These are phyloP conservation scores for Sporothrix phasma DNA, from an alignment of 2,329 filamentous ascomycete genomes.

Conservation along the genomic window DNA sequence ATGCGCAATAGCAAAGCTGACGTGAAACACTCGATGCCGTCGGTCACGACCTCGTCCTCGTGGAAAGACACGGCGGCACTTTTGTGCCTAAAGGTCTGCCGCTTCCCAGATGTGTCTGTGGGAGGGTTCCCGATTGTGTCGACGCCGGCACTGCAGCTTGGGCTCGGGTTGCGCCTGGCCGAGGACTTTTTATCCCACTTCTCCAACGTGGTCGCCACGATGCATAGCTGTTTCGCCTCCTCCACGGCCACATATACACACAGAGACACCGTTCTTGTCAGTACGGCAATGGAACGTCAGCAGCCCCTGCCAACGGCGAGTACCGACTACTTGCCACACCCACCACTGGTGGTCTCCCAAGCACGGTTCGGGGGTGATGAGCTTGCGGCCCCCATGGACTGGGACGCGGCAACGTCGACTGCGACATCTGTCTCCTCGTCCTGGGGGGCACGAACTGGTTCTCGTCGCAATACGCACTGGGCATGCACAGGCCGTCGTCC, in stretches of 20 bases:
- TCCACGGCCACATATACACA: not conserved
- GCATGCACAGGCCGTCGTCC: not conserved
- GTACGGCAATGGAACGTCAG: not conserved
- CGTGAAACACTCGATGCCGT: not conserved
- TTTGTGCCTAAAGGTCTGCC: conserved; percentile 28
- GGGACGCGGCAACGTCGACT: not conserved
- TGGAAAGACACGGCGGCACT: conserved; percentile 20
- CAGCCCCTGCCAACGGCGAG: not conserved
- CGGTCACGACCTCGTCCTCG: not conserved
- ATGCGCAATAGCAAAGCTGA: not conserved
- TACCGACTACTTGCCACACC: not conserved
- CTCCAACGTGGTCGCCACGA: not conserved
- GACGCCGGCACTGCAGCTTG: conserved; percentile 33
- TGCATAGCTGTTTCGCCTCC: conserved; percentile 1
- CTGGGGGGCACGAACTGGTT: not conserved
- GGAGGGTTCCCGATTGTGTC: conserved; percentile 33
- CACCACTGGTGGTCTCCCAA: conserved; percentile 7
- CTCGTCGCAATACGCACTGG: not conserved
- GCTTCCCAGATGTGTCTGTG: conserved; percentile 32
- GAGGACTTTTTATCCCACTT: conserved; percentile 32
- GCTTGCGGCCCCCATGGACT: not conserved
- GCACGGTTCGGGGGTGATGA: not conserved
- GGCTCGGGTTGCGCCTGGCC: conserved; percentile 33
- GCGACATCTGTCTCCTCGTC: not conserved
- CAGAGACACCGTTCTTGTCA: not conserved